Evolutionary conservation across 306 rosid genomes (phyloP).

Genomic region (Cicer arietinum): DNA sequence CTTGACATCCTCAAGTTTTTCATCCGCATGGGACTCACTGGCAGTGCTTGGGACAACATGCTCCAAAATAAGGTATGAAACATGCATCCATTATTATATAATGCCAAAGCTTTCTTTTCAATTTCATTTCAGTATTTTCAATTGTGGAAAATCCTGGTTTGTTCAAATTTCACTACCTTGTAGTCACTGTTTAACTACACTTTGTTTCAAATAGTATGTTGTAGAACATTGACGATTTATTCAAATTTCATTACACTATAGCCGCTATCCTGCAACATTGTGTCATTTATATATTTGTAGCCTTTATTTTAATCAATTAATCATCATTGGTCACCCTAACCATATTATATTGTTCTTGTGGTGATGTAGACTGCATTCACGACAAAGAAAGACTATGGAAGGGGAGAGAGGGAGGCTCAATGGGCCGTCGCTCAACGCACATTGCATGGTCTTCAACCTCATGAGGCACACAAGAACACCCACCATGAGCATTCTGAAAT

Average conservation of each 20-base stretch:
- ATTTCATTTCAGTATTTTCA: neutral
- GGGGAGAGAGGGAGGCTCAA: conserved; percentile 69
- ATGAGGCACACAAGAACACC: conserved; percentile 37
- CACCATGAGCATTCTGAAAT: conserved; percentile 55
- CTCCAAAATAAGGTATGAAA: conserved; percentile 55
- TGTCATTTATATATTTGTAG: neutral
- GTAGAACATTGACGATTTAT: too few species aligned
- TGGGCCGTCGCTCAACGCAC: conserved; percentile 71
- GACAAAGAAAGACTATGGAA: conserved; percentile 68
- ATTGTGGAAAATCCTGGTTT: too few species aligned
- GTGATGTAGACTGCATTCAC: conserved; percentile 66
- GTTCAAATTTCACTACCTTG: too few species aligned
- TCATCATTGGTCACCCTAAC: neutral
- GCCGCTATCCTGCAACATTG: too few species aligned
- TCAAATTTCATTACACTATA: too few species aligned
- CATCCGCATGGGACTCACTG: conserved; percentile 66
- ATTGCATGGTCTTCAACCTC: conserved; percentile 60
- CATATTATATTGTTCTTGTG: neutral
- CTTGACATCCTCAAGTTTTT: conserved; percentile 77
- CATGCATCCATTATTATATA: neutral
- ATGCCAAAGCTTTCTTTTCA: neutral
- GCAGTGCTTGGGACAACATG: conserved; percentile 64
- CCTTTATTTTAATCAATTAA: neutral
- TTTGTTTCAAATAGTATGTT: too few species aligned
- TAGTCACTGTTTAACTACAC: too few species aligned